Base-by-base conservation (phyloP, 78 protist genomes). In the Fonticula alba region DNA sequence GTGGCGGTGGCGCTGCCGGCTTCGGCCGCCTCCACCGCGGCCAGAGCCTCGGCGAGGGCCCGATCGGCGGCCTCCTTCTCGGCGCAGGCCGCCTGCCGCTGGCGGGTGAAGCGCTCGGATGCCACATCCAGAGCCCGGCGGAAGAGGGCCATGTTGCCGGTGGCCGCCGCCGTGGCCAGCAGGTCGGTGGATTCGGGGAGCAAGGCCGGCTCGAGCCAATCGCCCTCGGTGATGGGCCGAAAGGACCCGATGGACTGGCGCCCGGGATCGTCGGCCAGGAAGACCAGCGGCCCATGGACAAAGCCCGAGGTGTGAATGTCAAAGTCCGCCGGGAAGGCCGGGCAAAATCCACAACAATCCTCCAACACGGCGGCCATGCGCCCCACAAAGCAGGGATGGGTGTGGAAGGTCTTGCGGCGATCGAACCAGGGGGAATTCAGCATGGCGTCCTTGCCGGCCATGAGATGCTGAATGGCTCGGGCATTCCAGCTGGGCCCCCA, bases 331-430 rank as follows among this genome's bases (percentile, higher is more conserved):
- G 52, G 59, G 26, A 52, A 6, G 22, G 47, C 37, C 11, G 62
- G 52, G 31, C 71, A 59, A 27, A 36, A 3, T 6, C 61, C 61
- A 27, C 71, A 67, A 41, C 71, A 67, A 27, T 67, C 71, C 17
- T 41, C 60, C 35, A 67, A 22, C n/a, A 67, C 59, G 27, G 51
- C 37, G 17, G 3, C 61, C 13, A 46, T 46, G 19, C 63, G 51
- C 5, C 71, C 71, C 17, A 52, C n/a, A 41, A 67, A 67, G 71
- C 71, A 67, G 17, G 71, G 71, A 41, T 67, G 71, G 24, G 71
- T 67, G 62, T 67, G 71, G n/a, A 29, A 6, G 24, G 5, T 67
- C 59, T 52, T 67, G 31, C 7, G 6, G 26, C 50, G 71, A 22
- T 67, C 71, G 40, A 53, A 67, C 70, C 62, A 52, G 15, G 29